These are phyloP conservation scores for Chytriomyces confervae DNA, from an alignment of 192 early-diverging fungal species.

Conservation along the genomic window DNA sequence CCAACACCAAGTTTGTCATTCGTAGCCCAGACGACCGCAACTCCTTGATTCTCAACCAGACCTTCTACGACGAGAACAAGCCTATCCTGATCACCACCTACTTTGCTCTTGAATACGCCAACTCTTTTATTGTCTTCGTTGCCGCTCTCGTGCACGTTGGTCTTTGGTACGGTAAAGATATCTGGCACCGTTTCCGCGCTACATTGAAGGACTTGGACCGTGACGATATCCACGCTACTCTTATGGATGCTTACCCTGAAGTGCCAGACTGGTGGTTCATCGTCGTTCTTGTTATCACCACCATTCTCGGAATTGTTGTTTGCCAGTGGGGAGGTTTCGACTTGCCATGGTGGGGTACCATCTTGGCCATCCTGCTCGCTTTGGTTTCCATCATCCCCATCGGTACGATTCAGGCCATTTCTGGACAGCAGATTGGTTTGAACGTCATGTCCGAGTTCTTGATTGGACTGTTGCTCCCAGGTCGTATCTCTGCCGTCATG, in stretches of 20 bases:
- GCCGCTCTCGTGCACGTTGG: constrained; percentile 62
- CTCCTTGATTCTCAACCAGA: constrained; percentile 11
- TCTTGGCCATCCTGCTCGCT: constrained; percentile 34
- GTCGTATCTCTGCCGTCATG: constrained; percentile 81
- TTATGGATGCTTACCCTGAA: constrained; percentile 74
- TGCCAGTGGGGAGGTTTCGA: constrained; percentile 52
- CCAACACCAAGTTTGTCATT: neutral
- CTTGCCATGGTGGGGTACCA: constrained; percentile 76
- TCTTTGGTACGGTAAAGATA: constrained; percentile 60
- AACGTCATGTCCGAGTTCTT: constrained; percentile 89
- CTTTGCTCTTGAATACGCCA: constrained; percentile 32
- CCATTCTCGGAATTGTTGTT: constrained; percentile 44
- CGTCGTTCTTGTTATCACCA: constrained; percentile 50
- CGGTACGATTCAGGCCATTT: constrained; percentile 82
- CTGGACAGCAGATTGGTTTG: constrained; percentile 79
- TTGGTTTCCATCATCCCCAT: constrained; percentile 51
- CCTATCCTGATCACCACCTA: constrained; percentile 18
- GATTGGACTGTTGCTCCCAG: constrained; percentile 79
- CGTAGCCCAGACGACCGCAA: neutral
- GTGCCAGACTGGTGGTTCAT: constrained; percentile 69
- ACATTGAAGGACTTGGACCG: constrained; percentile 8
- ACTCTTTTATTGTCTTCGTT: constrained; percentile 53
- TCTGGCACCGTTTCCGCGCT: constrained; percentile 23
- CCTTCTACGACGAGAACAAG: neutral
- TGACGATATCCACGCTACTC: constrained; percentile 65